These are phyloP conservation scores for Aaosphaeria arxii DNA, from an alignment of 2,329 filamentous ascomycete species.

Conservation along the genomic window DNA sequence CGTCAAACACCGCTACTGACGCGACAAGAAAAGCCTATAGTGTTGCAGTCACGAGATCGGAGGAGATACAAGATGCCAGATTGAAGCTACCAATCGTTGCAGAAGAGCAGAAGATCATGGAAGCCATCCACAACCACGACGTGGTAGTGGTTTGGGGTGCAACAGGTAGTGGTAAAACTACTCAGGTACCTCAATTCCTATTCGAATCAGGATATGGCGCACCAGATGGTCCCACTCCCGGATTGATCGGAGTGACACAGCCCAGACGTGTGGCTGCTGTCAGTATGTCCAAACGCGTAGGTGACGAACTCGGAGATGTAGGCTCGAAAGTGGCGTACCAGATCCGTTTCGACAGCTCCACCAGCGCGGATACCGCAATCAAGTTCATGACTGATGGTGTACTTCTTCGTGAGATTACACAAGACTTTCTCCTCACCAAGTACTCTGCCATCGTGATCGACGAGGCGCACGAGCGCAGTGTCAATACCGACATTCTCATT, in stretches of 20 bases:
- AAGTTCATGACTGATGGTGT: slow-evolving; percentile 99
- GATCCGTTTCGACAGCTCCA: slow-evolving; percentile 89
- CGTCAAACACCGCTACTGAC: slow-evolving; percentile 54
- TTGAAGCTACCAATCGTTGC: slow-evolving; percentile 84
- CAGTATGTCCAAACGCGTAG: slow-evolving; percentile 92
- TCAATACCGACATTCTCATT: slow-evolving; percentile 97
- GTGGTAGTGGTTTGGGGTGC: slow-evolving; percentile 90
- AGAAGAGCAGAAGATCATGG: slow-evolving; percentile 97
- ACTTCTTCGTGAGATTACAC: slow-evolving; percentile 81
- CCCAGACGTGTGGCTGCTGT: slow-evolving; percentile 92
- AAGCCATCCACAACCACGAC: slow-evolving; percentile 89
- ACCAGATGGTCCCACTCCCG: slow-evolving; percentile 72
- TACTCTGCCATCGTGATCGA: slow-evolving; percentile 95
- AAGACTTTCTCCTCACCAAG: slow-evolving; percentile 82
- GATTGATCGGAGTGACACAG: slow-evolving; percentile 93
- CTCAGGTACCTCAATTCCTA: slow-evolving; percentile 93
- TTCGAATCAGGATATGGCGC: slow-evolving; percentile 91
- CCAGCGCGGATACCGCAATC: slow-evolving; percentile 76
- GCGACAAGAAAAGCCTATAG: slow-evolving; percentile 70
- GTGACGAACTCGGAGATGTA: slow-evolving; percentile 75
- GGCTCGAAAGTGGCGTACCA: slow-evolving; percentile 79
- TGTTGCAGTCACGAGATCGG: slow-evolving; percentile 66
- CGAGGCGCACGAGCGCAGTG: slow-evolving; percentile 93
- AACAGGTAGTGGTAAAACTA: slow-evolving; percentile 96
- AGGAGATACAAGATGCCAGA: slow-evolving; percentile 74